Percentiles rank a stretch among this genome's conserved stretches.
These are phyloP conservation scores for Leccinum incarnatum DNA, from an alignment of 768 basidiomycete species.

Conservation along the genomic window DNA sequence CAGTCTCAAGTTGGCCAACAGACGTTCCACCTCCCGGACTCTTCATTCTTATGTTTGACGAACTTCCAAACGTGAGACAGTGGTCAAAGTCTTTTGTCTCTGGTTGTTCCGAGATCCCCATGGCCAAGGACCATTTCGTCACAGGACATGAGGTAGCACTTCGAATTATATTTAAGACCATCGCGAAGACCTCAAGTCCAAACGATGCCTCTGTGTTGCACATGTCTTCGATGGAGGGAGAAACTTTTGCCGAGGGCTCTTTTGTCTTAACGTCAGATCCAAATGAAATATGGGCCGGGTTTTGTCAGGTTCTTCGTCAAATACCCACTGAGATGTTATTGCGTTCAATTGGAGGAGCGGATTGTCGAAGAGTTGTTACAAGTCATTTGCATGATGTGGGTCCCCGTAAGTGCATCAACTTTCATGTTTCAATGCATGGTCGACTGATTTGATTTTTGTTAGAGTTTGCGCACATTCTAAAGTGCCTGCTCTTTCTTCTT, in stretches of 20 bases:
- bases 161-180: constrained; percentile 34
- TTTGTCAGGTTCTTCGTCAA: constrained; percentile 46
- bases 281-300: constrained; percentile 52
- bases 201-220: not conserved
- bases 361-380: constrained; percentile 53
- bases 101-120: constrained; percentile 40
- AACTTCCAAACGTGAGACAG: constrained; percentile 45
- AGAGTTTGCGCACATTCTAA: constrained; percentile 63
- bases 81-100: constrained; percentile 57
- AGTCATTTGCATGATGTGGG: constrained; percentile 61
- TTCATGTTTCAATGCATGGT: not conserved
- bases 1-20: constrained; percentile 48
- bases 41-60: constrained; percentile 55
- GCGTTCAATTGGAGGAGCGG: constrained; percentile 34
- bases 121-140: constrained; percentile 47
- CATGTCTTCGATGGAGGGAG: constrained; percentile 4
- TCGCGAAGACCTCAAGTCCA: constrained; percentile 13
- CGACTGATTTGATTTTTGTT: constrained; percentile 9
- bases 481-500: constrained; percentile 57
- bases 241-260: constrained; percentile 1
- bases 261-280: constrained; percentile 38
- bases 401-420: constrained; percentile 48
- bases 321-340: constrained; percentile 47
- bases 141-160: constrained; percentile 47
- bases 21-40: constrained; percentile 60